These are phyloP conservation scores for Fraxinus americana DNA, from an alignment of 257 asterid genomes.

Conservation along the genomic window DNA sequence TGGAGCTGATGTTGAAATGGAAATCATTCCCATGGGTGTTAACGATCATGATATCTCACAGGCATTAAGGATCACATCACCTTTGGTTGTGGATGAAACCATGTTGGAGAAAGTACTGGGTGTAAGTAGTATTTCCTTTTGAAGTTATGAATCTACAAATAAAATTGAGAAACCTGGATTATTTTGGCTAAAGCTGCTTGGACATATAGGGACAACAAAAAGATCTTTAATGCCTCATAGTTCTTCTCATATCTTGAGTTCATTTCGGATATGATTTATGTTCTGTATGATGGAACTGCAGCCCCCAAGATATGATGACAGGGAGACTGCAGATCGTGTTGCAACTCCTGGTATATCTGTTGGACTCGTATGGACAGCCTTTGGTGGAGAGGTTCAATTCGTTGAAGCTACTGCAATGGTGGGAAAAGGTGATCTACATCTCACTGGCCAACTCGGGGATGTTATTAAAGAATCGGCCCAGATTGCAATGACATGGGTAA, in stretches of 20 bases:
- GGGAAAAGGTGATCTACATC: constrained; percentile 97
- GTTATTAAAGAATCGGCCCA: constrained; percentile 98
- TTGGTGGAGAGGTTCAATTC: constrained; percentile 98
- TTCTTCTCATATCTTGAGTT: constrained; percentile 17
- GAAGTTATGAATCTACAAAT: constrained; percentile 1
- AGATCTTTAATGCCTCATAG: constrained; percentile 10
- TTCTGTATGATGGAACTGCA: constrained; percentile 36
- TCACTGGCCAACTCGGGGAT: constrained; percentile 98
- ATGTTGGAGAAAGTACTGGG: constrained; percentile 97
- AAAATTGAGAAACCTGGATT: constrained; percentile 15
- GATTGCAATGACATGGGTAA: constrained; percentile 99
- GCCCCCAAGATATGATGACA: constrained; percentile 94
- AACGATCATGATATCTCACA: constrained; percentile 77
- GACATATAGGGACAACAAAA: not conserved
- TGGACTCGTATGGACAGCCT: constrained; percentile 92
- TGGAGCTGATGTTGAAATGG: constrained; percentile 98
- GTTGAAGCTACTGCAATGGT: constrained; percentile 92
- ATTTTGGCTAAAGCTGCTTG: constrained; percentile 20
- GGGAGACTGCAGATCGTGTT: constrained; percentile 88
- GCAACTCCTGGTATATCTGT: constrained; percentile 93
- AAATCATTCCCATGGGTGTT: constrained; percentile 87
- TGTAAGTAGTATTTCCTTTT: constrained; percentile 55
- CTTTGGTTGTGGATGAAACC: constrained; percentile 85
- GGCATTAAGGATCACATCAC: constrained; percentile 64
- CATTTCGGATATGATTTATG: constrained; percentile 17